Percentiles rank a stretch among this genome's conserved stretches.
Evolutionary conservation across 371 early-diverging fungal genomes (phyloP).

Genomic region (Mycotypha africana): DNA sequence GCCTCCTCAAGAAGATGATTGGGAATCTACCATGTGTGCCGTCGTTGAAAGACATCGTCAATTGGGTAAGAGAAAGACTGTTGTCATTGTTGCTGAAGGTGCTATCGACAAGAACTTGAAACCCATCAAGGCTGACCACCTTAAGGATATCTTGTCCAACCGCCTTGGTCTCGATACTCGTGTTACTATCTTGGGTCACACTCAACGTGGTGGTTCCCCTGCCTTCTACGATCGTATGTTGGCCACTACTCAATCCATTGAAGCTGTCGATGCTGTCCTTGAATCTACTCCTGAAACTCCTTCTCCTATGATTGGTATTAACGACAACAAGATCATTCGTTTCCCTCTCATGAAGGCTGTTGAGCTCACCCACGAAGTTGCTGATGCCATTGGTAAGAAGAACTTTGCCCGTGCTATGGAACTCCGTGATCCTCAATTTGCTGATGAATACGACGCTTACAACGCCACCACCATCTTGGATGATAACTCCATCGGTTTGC

Average conservation of each 20-base stretch:
- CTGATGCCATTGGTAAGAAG: slow-evolving; percentile 72
- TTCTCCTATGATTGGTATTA: slow-evolving; percentile 91
- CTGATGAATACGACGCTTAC: slow-evolving; percentile 61
- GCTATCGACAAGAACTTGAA: slow-evolving; percentile 89
- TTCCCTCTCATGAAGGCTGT: slow-evolving; percentile 92
- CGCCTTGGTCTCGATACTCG: slow-evolving; percentile 87
- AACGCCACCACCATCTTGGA: slow-evolving; percentile 42
- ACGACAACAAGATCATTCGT: slow-evolving; percentile 77
- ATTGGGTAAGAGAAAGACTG: slow-evolving; percentile 86
- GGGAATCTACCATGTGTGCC: slow-evolving; percentile 83
- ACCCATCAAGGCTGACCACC: slow-evolving; percentile 83
- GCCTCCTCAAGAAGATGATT: slow-evolving; percentile 79
- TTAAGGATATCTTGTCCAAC: slow-evolving; percentile 78
- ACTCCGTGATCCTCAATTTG: slow-evolving; percentile 88
- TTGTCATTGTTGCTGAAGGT: slow-evolving; percentile 98
- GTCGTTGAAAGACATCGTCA: slow-evolving; percentile 69
- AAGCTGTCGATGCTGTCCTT: slow-evolving; percentile 92
- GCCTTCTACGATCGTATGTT: slow-evolving; percentile 92
- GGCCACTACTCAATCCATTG: slow-evolving; percentile 92
- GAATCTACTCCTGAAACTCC: slow-evolving; percentile 81
- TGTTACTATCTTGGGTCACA: slow-evolving; percentile 95
- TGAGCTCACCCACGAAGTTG: slow-evolving; percentile 86
- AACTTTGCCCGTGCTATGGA: slow-evolving; percentile 91
- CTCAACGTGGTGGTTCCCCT: slow-evolving; percentile 98
- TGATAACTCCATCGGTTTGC: slow-evolving; percentile 23